A percentile compares a stretch with the other conserved stretches of the same genome.
These are phyloP conservation scores for Pinus albicaulis DNA, from an alignment of 75 land plant species.

Conservation along the genomic window DNA sequence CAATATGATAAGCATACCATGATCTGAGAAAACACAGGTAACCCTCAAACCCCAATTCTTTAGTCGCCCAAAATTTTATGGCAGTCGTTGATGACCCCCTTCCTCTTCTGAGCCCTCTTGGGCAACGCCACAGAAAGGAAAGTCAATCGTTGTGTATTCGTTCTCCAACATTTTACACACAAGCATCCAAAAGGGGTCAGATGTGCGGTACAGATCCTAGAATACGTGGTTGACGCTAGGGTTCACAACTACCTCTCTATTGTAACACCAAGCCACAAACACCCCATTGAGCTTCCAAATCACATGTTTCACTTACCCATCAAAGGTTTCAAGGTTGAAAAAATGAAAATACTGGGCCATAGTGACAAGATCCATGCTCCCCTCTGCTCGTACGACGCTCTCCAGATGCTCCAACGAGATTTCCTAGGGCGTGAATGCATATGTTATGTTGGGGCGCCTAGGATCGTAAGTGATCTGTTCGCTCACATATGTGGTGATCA, in stretches of 20 bases:
- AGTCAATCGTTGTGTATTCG: too few species aligned
- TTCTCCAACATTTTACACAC: too few species aligned
- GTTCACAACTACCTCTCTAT: constrained; percentile 19
- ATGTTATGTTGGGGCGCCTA: constrained; percentile 53
- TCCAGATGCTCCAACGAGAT: constrained; percentile 35
- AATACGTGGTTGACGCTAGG: constrained; percentile 38
- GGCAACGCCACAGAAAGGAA: too few species aligned
- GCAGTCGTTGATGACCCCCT: constrained; percentile 48
- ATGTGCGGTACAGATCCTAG: neutral
- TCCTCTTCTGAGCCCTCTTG: too few species aligned
- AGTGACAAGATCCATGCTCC: constrained; percentile 57
- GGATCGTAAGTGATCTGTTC: constrained; percentile 37
- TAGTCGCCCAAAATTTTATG: constrained; percentile 32
- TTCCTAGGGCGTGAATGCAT: constrained; percentile 31
- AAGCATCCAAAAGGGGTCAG: constrained; percentile 40
- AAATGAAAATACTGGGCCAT: constrained; percentile 72
- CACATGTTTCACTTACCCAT: constrained; percentile 39
- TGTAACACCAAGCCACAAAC: constrained; percentile 78
- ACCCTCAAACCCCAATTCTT: constrained; percentile 31
- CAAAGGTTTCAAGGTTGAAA: constrained; percentile 67
- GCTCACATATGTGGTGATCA: constrained; percentile 75
- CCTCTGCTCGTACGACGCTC: too few species aligned
- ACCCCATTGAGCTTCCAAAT: constrained; percentile 64
- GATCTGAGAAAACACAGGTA: constrained; percentile 49
- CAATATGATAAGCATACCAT: constrained; percentile 64